A percentile compares a stretch with the other conserved stretches of the same genome.
Conservation (phyloP, 768 basidiomycete genomes). For the Pleurotus djamor region DNA sequence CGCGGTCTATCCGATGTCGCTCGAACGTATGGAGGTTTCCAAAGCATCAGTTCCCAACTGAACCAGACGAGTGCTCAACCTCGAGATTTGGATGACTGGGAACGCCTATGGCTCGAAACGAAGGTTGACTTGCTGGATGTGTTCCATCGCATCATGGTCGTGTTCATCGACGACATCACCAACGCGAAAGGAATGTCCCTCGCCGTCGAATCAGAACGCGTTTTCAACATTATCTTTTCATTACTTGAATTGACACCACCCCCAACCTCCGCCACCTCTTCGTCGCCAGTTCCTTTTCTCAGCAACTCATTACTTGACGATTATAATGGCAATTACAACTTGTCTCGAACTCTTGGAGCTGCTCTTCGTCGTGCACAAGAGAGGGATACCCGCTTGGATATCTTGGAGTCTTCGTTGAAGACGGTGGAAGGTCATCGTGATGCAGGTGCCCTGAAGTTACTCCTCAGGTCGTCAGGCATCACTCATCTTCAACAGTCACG, state of each 20-base stretch:
- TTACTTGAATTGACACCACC: slow-evolving; percentile 43
- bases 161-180: slow-evolving; percentile 48
- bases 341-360: slow-evolving; percentile 46
- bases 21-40: slow-evolving; percentile 58
- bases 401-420: slow-evolving; percentile 51
- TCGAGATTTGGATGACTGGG: slow-evolving; percentile 59
- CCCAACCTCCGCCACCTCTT: slow-evolving; percentile 17
- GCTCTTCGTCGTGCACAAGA: slow-evolving; percentile 42
- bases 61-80: slow-evolving; percentile 17
- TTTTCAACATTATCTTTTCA: slow-evolving; percentile 57
- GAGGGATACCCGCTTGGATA: slow-evolving; percentile 57
- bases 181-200: slow-evolving; percentile 37
- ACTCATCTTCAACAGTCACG: background rate
- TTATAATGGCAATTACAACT: slow-evolving; percentile 67
- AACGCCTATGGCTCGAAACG: slow-evolving; percentile 66
- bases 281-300: slow-evolving; percentile 51
- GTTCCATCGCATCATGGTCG: slow-evolving; percentile 58
- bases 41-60: slow-evolving; percentile 21
- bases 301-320: slow-evolving; percentile 67
- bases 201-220: slow-evolving; percentile 45
- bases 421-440: slow-evolving; percentile 33
- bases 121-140: slow-evolving; percentile 72
- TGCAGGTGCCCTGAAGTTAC: slow-evolving; percentile 59
- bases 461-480: slow-evolving; percentile 61
- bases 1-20: slow-evolving; percentile 53